Evolutionary conservation across 2,329 filamentous ascomycete genomes (phyloP).

Genomic region (Aspergillus felis): DNA sequence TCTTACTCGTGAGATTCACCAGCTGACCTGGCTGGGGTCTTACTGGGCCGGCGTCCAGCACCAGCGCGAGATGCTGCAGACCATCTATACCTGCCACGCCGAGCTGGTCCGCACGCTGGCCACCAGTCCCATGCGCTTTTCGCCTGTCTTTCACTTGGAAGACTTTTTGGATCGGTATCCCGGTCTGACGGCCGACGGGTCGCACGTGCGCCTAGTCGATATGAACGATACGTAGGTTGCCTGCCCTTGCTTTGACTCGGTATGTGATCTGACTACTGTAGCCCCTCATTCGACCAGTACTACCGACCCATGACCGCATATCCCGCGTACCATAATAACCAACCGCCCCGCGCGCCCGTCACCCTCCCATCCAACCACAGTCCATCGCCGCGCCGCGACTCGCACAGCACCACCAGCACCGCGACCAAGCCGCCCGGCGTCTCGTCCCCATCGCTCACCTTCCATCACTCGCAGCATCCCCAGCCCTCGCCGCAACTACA

Average conservation of each 20-base stretch:
- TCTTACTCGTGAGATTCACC: conserved; percentile 72
- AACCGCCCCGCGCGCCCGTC: conserved; percentile 22
- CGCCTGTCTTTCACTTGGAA: conserved; percentile 76
- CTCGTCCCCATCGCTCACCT: background rate
- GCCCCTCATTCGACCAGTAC: conserved; percentile 10
- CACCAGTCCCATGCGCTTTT: conserved; percentile 67
- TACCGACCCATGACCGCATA: background rate
- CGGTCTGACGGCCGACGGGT: conserved; percentile 67
- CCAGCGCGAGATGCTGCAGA: conserved; percentile 73
- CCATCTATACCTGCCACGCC: conserved; percentile 71
- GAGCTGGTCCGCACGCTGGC: conserved; percentile 72
- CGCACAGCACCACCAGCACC: background rate
- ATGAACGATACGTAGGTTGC: conserved; percentile 49
- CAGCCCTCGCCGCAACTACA: background rate
- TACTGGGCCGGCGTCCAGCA: conserved; percentile 76
- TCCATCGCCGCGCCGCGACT: background rate
- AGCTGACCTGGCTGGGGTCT: conserved; percentile 69
- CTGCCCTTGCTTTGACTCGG: background rate
- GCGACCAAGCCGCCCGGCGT: conserved; percentile 1
- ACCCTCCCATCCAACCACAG: conserved; percentile 19
- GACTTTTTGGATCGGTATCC: conserved; percentile 85
- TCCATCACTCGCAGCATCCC: too few species aligned
- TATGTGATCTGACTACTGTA: background rate
- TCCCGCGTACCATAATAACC: background rate
- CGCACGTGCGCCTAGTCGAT: conserved; percentile 69